phyloP scores from a whole-genome alignment of 441 rosid species.

The Bruguiera hainesii region DNA sequence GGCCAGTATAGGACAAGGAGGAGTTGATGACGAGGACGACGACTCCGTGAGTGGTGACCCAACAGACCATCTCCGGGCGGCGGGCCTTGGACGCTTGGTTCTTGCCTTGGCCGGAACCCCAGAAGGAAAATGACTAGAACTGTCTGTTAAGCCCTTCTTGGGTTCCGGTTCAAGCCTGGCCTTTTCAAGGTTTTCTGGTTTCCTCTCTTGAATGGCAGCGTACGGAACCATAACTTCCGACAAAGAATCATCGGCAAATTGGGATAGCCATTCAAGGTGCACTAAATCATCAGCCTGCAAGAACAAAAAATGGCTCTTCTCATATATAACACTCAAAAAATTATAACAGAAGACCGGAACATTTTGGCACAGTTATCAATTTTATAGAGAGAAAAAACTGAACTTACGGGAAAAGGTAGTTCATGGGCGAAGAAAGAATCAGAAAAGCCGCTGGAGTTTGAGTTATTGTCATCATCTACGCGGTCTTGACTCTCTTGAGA shows the following conservation, averaged over 20 bases:
- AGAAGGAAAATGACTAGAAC: slow-evolving; percentile 33
- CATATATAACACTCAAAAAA: neutral
- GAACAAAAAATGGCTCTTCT: slow-evolving; percentile 6
- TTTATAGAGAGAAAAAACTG: neutral
- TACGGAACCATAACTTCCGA: slow-evolving; percentile 44
- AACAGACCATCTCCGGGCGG: slow-evolving; percentile 52
- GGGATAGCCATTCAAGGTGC: slow-evolving; percentile 87
- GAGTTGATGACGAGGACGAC: slow-evolving; percentile 27
- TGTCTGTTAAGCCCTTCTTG: slow-evolving; percentile 10
- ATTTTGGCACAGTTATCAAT: neutral
- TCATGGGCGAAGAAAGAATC: slow-evolving; percentile 42
- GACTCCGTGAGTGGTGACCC: slow-evolving; percentile 39
- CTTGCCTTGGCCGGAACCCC: slow-evolving; percentile 72
- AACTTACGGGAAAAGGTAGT: slow-evolving; percentile 58
- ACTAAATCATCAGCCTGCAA: slow-evolving; percentile 58
- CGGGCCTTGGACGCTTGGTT: slow-evolving; percentile 62
- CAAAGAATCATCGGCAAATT: slow-evolving; percentile 74
- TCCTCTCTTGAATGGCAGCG: slow-evolving; percentile 30
- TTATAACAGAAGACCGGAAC: neutral
- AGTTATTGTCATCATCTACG: slow-evolving; percentile 35
- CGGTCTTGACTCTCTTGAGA: slow-evolving; percentile 33
- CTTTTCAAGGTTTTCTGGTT: slow-evolving; percentile 23
- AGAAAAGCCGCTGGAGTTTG: slow-evolving; percentile 28
- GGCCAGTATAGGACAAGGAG: slow-evolving; percentile 12
- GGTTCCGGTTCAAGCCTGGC: slow-evolving; percentile 24